Evolutionary conservation across 495 filamentous ascomycete species (phyloP).

Genomic region (Podospora conica): DNA sequence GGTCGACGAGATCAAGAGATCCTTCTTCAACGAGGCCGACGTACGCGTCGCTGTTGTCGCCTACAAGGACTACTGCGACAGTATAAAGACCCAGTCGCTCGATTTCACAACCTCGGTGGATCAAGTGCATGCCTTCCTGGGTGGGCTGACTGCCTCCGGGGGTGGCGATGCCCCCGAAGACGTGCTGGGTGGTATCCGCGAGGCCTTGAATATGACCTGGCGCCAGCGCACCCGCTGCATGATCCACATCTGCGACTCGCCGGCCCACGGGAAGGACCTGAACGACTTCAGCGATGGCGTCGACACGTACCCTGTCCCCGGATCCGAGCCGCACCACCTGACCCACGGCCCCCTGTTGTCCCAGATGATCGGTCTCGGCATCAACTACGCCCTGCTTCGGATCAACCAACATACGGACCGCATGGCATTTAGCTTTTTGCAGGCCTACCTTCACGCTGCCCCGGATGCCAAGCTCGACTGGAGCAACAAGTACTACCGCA

Average conservation of each 20-base stretch:
- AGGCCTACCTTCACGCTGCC: conserved; percentile 19
- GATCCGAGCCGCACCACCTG: conserved; percentile 31
- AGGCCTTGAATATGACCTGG: conserved; percentile 28
- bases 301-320: conserved; percentile 23
- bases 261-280: conserved; percentile 28
- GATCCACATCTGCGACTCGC: conserved; percentile 35
- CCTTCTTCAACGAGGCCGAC: conserved; percentile 34
- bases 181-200: conserved; percentile 28
- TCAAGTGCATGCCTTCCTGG: conserved; percentile 21
- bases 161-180: conserved; percentile 30
- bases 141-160: conserved; percentile 17
- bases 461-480: conserved; percentile 21
- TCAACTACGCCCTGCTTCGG: conserved; percentile 35
- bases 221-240: conserved; percentile 31
- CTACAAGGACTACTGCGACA: conserved; percentile 34
- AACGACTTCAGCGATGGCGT: conserved; percentile 1
- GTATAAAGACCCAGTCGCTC: conserved; percentile 29
- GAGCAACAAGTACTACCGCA: conserved; percentile 21
- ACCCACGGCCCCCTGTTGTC: conserved; percentile 24
- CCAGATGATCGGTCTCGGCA: conserved; percentile 23
- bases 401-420: conserved; percentile 28
- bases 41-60: conserved; percentile 39
- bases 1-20: conserved; percentile 26
- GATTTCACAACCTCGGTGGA: conserved; percentile 29
- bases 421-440: conserved; percentile 27